phyloP scores from a whole-genome alignment of 805 yeast genomes.

The Tetrapisispora arboricola region DNA sequence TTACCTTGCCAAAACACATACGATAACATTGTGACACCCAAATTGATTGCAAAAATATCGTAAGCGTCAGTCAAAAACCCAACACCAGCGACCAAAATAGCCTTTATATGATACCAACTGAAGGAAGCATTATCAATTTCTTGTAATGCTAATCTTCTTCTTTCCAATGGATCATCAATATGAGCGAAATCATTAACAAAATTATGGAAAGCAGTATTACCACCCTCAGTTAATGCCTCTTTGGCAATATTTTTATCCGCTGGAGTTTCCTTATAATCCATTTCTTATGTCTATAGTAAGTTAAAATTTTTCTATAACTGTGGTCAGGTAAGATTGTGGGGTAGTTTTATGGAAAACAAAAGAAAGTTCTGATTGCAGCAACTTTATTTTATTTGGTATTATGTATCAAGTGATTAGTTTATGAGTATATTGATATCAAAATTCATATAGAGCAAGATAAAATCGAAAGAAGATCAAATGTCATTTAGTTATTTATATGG shows the following conservation, averaged over 20 bases:
- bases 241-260: not conserved
- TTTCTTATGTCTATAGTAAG: not conserved
- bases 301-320: no score
- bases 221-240: conserved; percentile 42
- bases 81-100: conserved; percentile 81
- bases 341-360: no score
- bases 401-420: no score
- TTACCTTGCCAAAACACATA: conserved; percentile 60
- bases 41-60: conserved; percentile 82
- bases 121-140: conserved; percentile 71
- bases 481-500: no score
- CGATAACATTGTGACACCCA: conserved; percentile 69
- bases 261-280: not conserved
- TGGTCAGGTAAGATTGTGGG: no score
- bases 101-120: conserved; percentile 76
- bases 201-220: conserved; percentile 81
- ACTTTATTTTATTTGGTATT: no score
- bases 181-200: conserved; percentile 71
- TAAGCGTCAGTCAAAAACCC: conserved; percentile 91
- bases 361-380: no score
- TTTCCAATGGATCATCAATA: conserved; percentile 73
- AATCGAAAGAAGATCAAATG: no score
- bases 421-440: no score
- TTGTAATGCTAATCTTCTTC: conserved; percentile 77
- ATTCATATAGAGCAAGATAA: no score